Evolutionary conservation across 495 filamentous ascomycete species (phyloP), one percentile per base, ranked within the genome.

Genomic region (Immersiella caudata): DNA sequence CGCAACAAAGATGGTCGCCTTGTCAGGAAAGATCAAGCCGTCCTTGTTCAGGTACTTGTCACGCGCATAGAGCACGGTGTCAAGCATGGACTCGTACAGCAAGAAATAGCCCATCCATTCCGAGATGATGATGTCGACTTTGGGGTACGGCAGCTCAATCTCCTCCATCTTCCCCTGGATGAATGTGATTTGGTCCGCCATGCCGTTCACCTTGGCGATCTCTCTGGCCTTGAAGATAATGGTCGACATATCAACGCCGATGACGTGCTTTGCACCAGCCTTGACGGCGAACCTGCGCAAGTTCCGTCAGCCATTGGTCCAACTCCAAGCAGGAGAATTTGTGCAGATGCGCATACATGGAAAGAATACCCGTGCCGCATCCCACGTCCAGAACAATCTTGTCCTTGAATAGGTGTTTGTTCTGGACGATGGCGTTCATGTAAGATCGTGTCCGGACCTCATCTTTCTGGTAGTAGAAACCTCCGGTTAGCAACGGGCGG

Each of bases 81-180:
- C 93, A 68, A 97, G 86, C 94, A 97, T 97, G 71, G 88, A 89
- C 83, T 97, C 94, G 75, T 95, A 97, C 8, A 97, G 86, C 5
- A 97, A 83, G 75, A 91, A 90, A 75, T 97, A 97, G 5, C 94
- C 94, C 94, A 97, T 97, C 94, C 94, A 97, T 76, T 97, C 94
- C 1, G 93, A 96, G 64, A 97, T 88, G 70, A 97, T 97, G 76
- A 97, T 93, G 71, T 97, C 94, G 56, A 97, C 94, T 75, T 94
- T 84, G 65, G 86, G 83, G 68, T 93, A 90, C 0, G 92, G 92
- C 60, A 96, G 71, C 36, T 85, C 83, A 49, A 96, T 89, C 74
- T 97, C 94, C 77, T 97, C 94, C 75, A 97, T 93, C 82, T 95
- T 96, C 59, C 94, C 94, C 72, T 90, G 92, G 64, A 94, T 83